These are phyloP conservation scores for Leptographium galeiforme DNA, from an alignment of 2,329 filamentous ascomycete species.

Conservation along the genomic window DNA sequence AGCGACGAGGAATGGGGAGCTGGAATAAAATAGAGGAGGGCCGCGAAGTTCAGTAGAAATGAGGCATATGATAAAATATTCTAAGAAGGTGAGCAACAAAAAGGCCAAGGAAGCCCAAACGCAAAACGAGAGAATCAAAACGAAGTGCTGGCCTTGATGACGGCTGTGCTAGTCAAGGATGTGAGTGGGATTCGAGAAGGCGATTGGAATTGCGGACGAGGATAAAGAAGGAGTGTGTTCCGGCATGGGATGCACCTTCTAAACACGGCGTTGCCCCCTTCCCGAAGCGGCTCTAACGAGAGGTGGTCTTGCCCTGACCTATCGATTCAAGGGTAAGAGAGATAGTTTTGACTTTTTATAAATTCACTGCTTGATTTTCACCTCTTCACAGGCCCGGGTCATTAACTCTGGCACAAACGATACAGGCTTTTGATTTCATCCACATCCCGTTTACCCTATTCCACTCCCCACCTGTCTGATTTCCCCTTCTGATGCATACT, in stretches of 20 bases:
- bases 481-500: background rate
- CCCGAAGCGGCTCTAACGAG: too few species aligned
- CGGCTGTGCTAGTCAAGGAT: background rate
- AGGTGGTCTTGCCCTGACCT: too few species aligned
- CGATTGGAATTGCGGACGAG: background rate
- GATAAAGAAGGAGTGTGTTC: too few species aligned
- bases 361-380: background rate
- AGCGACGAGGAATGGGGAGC: background rate
- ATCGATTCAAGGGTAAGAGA: background rate
- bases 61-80: constrained; percentile 1
- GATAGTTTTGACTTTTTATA: background rate
- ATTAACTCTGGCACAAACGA: too few species aligned
- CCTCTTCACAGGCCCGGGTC: too few species aligned
- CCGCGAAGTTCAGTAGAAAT: background rate
- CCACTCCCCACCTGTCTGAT: too few species aligned
- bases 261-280: too few species aligned
- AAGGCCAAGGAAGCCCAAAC: background rate
- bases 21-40: background rate
- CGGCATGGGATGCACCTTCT: too few species aligned
- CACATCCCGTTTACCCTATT: too few species aligned
- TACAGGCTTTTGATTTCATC: too few species aligned
- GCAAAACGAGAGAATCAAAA: background rate
- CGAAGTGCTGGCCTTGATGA: background rate
- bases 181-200: background rate
- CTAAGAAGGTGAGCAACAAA: background rate